A percentile compares a stretch with the other conserved stretches of the same genome.
Conservation (phyloP, 2,329 filamentous ascomycete species). For the Aspergillus udagawae region DNA sequence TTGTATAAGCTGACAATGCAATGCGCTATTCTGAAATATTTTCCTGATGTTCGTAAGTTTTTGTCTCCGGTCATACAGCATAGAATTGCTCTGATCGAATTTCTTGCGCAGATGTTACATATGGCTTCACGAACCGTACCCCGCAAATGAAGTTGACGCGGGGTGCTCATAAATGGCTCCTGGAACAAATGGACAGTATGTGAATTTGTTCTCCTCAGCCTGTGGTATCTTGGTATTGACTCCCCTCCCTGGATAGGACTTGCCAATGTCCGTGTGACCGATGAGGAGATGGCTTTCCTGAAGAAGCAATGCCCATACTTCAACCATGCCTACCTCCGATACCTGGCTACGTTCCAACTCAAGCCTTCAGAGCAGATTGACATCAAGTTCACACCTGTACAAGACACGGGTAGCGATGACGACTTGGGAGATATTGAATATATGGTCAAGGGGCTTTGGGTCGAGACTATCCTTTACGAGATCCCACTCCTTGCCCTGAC, state of each 20-base stretch:
- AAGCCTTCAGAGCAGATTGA: slow-evolving; percentile 75
- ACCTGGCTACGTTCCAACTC: slow-evolving; percentile 76
- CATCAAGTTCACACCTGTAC: slow-evolving; percentile 57
- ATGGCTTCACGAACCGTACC: slow-evolving; percentile 92
- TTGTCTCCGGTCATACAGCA: too few relatives aligned
- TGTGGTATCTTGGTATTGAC: not conserved
- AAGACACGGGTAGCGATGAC: slow-evolving; percentile 59
- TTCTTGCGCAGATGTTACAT: slow-evolving; percentile 62
- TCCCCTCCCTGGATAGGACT: slow-evolving; percentile 57
- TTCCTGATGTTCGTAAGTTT: slow-evolving; percentile 58
- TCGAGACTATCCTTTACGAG: slow-evolving; percentile 95
- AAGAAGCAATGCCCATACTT: slow-evolving; percentile 77
- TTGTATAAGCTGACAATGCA: slow-evolving; percentile 99
- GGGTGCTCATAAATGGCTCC: slow-evolving; percentile 78
- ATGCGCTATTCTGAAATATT: slow-evolving; percentile 91
- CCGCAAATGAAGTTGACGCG: slow-evolving; percentile 87
- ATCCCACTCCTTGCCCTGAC: slow-evolving; percentile 89
- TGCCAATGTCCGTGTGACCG: slow-evolving; percentile 71
- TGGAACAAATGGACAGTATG: slow-evolving; percentile 74
- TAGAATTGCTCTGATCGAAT: slow-evolving; percentile 4
- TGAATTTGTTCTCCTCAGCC: slow-evolving; percentile 2
- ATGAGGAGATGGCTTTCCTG: slow-evolving; percentile 77
- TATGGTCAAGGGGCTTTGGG: slow-evolving; percentile 76
- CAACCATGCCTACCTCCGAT: slow-evolving; percentile 70
- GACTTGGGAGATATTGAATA: slow-evolving; percentile 73